Conservation (phyloP, 352 stramenopile genomes). For the Globisporangium middletonii region DNA sequence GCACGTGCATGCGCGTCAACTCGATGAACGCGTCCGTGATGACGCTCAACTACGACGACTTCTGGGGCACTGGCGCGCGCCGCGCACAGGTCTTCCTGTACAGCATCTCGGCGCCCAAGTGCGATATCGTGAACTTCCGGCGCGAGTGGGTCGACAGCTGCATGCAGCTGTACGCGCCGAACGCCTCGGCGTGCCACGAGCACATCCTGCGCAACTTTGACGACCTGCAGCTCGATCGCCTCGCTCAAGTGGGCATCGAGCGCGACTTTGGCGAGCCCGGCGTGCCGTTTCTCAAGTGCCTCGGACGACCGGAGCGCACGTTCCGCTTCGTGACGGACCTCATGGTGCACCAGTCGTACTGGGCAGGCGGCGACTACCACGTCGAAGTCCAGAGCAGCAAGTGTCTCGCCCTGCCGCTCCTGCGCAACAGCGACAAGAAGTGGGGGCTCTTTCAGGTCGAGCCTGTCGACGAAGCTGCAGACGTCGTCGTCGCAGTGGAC, state of each 20-base stretch:
- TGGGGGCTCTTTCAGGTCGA: constrained; percentile 44
- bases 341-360: constrained; percentile 52
- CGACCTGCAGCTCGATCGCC: constrained; percentile 19
- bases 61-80: constrained; percentile 31
- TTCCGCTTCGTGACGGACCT: constrained; percentile 61
- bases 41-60: constrained; percentile 34
- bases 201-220: constrained; percentile 55
- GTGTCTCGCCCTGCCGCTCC: constrained; percentile 31
- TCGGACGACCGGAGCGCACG: constrained; percentile 22
- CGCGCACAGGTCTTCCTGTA: constrained; percentile 33
- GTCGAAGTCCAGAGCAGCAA: constrained; percentile 54
- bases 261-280: constrained; percentile 37
- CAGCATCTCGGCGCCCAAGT: constrained; percentile 38
- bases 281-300: constrained; percentile 44
- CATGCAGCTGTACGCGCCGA: constrained; percentile 12
- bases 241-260: constrained; percentile 29
- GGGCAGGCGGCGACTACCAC: constrained; percentile 40
- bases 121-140: constrained; percentile 34
- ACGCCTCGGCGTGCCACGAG: constrained; percentile 31
- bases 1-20: constrained; percentile 37
- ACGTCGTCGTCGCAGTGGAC: constrained; percentile 39
- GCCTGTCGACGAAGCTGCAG: constrained; percentile 26
- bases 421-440: constrained; percentile 33
- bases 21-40: constrained; percentile 30
- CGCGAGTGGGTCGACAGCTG: constrained; percentile 35